These are phyloP conservation scores for Solanum pennellii DNA, from an alignment of 257 asterid genomes.

Conservation along the genomic window DNA sequence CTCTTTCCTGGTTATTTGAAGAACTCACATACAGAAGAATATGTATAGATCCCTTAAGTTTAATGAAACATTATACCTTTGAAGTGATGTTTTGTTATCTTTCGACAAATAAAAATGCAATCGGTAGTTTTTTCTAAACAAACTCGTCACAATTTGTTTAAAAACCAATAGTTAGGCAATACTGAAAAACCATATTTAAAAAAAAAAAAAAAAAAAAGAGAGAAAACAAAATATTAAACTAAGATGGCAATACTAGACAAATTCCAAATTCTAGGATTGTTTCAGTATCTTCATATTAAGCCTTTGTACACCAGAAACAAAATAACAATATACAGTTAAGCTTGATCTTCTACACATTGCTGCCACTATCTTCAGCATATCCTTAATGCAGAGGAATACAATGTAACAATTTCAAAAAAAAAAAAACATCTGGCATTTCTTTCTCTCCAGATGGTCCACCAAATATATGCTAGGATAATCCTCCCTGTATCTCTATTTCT, in stretches of 20 bases:
- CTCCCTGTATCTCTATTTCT: not conserved
- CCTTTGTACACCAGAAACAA: not conserved
- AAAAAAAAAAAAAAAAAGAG: not conserved
- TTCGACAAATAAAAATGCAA: not conserved
- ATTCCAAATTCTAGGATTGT: not conserved
- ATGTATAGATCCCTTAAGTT: not conserved
- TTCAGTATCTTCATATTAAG: not conserved
- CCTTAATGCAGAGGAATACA: no score
- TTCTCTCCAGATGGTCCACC: not conserved
- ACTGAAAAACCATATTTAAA: not conserved
- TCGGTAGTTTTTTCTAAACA: not conserved
- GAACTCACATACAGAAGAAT: not conserved
- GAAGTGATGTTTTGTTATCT: not conserved
- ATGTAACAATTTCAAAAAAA: no score
- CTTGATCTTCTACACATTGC: not conserved
- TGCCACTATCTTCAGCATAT: not conserved
- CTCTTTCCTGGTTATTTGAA: not conserved
- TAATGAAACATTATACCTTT: not conserved
- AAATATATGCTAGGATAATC: not conserved
- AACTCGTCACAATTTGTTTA: not conserved
- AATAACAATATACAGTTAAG: not conserved
- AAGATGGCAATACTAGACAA: not conserved
- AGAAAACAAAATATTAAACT: not conserved
- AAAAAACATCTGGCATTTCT: not conserved
- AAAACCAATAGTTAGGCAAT: not conserved